These are phyloP conservation scores for Hemileccinum hortonii DNA, from an alignment of 1,284 basidiomycete genomes.

Conservation along the genomic window DNA sequence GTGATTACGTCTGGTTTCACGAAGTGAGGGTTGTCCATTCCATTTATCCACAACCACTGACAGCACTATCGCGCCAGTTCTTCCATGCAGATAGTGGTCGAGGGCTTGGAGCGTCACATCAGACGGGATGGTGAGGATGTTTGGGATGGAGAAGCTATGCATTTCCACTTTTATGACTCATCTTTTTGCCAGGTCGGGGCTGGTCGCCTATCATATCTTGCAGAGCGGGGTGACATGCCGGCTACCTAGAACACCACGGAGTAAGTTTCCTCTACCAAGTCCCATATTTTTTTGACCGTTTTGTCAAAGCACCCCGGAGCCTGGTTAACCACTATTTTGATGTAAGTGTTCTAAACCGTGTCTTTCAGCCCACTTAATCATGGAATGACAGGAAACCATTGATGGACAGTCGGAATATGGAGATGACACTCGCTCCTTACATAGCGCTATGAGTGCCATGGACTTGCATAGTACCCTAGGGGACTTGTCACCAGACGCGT, in stretches of 20 bases:
- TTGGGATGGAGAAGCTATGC: not conserved
- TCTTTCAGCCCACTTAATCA: slow-evolving; percentile 7
- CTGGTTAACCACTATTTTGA: slow-evolving; percentile 94
- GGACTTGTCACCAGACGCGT: slow-evolving; percentile 76
- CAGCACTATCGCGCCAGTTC: slow-evolving; percentile 53
- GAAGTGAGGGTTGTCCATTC: slow-evolving; percentile 51
- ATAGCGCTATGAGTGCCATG: slow-evolving; percentile 58
- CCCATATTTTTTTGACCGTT: not conserved
- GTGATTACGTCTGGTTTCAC: slow-evolving; percentile 94
- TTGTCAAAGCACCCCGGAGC: slow-evolving; percentile 73
- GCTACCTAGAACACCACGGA: slow-evolving; percentile 84
- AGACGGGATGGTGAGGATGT: slow-evolving; percentile 83
- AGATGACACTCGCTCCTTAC: slow-evolving; percentile 60
- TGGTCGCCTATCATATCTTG: slow-evolving; percentile 89
- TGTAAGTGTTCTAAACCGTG: slow-evolving; percentile 44
- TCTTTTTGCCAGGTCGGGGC: slow-evolving; percentile 64
- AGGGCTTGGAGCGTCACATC: slow-evolving; percentile 94
- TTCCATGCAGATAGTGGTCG: slow-evolving; percentile 93
- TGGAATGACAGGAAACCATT: slow-evolving; percentile 62
- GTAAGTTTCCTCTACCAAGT: slow-evolving; percentile 40
- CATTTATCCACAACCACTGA: slow-evolving; percentile 2
- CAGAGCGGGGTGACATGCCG: slow-evolving; percentile 84
- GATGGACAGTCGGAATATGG: slow-evolving; percentile 70
- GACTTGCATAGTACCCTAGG: slow-evolving; percentile 61
- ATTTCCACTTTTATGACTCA: not conserved